A percentile compares a stretch with the other conserved stretches of the same genome.
phyloP scores from a whole-genome alignment of 2,329 filamentous ascomycete species.

The Stagonosporopsis chrysanthemi region DNA sequence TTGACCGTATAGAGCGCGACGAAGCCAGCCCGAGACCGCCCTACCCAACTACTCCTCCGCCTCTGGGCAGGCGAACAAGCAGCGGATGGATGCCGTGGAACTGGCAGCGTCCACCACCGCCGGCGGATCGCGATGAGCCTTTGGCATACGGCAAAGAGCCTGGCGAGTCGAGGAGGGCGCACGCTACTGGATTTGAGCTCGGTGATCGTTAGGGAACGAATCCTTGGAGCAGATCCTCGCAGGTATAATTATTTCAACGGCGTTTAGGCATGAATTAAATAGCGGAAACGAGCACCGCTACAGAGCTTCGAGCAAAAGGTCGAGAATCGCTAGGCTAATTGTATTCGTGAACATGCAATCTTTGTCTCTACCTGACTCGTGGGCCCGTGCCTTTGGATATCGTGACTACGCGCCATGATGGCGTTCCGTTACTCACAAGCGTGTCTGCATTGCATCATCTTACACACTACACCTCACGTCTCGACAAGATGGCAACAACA shows the following conservation, averaged over 20 bases:
- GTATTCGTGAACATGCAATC: neutral
- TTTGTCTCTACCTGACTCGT: neutral
- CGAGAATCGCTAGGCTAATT: constrained; percentile 6
- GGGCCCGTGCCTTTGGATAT: constrained; percentile 10
- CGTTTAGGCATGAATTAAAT: constrained; percentile 11
- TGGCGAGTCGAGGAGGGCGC: constrained; percentile 31
- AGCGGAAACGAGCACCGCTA: constrained; percentile 10
- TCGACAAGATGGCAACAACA: constrained; percentile 30
- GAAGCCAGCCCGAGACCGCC: constrained; percentile 61
- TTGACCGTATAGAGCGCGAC: constrained; percentile 81
- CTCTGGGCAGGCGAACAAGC: constrained; percentile 41
- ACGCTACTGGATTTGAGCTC: constrained; percentile 43
- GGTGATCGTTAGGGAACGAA: constrained; percentile 40
- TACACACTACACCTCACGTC: neutral
- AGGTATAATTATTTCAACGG: constrained; percentile 11
- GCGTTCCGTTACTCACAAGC: constrained; percentile 7
- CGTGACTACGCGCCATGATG: constrained; percentile 19
- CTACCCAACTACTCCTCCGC: constrained; percentile 45
- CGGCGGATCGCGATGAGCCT: constrained; percentile 37
- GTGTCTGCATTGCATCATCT: constrained; percentile 8
- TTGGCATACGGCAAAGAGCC: constrained; percentile 46
- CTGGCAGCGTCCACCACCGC: constrained; percentile 47
- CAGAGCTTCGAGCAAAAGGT: constrained; percentile 5
- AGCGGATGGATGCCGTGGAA: constrained; percentile 61
- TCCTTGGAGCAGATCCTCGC: constrained; percentile 13